Base-by-base conservation (phyloP, 768 basidiomycete species). In the Xerocomellus amylosporus region DNA sequence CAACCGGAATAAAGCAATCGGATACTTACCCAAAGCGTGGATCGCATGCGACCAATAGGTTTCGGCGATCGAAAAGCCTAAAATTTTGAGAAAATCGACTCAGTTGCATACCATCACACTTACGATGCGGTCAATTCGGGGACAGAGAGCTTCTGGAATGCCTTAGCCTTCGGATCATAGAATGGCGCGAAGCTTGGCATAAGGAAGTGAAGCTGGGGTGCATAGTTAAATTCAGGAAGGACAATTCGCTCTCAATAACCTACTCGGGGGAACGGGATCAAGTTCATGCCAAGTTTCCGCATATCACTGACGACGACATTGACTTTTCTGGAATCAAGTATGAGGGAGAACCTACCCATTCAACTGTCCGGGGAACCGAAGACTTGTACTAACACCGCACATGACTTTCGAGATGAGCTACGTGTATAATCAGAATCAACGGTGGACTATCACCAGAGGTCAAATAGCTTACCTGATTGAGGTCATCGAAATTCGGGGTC, bases 101-200 rank as follows among this genome's bases (percentile, higher is more conserved):
- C 38, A 49, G 37, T 28, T 46, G 17, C 19, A 13, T 17, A 14
- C 15, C 14, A 40, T 26, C 10, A 42, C 19, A 68, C 86, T 43
- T 74, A 92, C 90, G 85, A 83, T 59, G 80, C 77, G 0, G 89
- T 92, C 51, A 95, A 66, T 58, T 94, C 91, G 0, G 83, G 63
- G 4, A 90, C 77, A 7, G 82, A 82, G 41, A 78, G 71, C 24
- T 78, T 77, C 59, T 86, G 78, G 73, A 81, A 94, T 2, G 80
- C 73, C 45, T 75, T 75, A 1, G 84, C 77, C 51, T 82, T 83
- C 3, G 83, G 77, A 60, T 92, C 82, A 58, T 81, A 84, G 62
- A 98, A 84, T 1, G 97, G 97, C 0, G 93, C 93, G 69, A 93
- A 97, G 60, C 92, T 94, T 46, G 93, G 92, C 77, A 93, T 90